Conservation (phyloP, 2,329 filamentous ascomycete genomes). For the Nannizzia gypsea region DNA sequence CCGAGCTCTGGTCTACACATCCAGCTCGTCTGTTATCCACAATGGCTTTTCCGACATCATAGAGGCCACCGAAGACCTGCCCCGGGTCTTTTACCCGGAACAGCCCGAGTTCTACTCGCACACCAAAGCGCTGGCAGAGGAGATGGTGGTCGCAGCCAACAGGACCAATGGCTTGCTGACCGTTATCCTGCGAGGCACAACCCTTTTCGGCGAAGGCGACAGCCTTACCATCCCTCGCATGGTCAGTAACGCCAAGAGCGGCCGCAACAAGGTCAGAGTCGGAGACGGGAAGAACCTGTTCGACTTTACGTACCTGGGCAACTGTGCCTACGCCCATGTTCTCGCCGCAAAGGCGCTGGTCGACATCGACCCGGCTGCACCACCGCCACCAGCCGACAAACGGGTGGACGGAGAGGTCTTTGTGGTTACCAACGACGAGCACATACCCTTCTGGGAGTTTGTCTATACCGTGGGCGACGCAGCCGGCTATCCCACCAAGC, state of each 20-base stretch:
- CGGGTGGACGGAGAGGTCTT: conserved; percentile 65
- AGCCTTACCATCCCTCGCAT: neutral
- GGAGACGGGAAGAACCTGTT: conserved; percentile 51
- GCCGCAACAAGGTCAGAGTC: conserved; percentile 60
- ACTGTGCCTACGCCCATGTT: conserved; percentile 60
- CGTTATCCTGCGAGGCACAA: conserved; percentile 60
- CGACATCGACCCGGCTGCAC: conserved; percentile 40
- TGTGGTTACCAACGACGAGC: conserved; percentile 69
- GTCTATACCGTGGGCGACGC: conserved; percentile 33
- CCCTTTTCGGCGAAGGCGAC: conserved; percentile 76
- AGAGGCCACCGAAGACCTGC: conserved; percentile 66
- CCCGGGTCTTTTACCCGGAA: conserved; percentile 52
- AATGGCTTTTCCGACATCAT: conserved; percentile 38
- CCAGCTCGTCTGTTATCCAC: conserved; percentile 64
- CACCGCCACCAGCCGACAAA: conserved; percentile 33
- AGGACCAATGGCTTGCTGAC: conserved; percentile 43
- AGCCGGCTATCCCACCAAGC: neutral
- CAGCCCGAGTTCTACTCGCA: conserved; percentile 64
- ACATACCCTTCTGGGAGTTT: conserved; percentile 77
- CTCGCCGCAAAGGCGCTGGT: conserved; percentile 56
- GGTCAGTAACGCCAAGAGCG: conserved; percentile 50
- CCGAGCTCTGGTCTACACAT: conserved; percentile 59
- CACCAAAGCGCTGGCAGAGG: conserved; percentile 50
- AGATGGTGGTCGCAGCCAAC: neutral
- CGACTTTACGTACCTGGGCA: conserved; percentile 51